A percentile compares a stretch with the other conserved stretches of the same genome.
Evolutionary conservation across 495 filamentous ascomycete species (phyloP).

Genomic region (Mytilinidion resinicola): DNA sequence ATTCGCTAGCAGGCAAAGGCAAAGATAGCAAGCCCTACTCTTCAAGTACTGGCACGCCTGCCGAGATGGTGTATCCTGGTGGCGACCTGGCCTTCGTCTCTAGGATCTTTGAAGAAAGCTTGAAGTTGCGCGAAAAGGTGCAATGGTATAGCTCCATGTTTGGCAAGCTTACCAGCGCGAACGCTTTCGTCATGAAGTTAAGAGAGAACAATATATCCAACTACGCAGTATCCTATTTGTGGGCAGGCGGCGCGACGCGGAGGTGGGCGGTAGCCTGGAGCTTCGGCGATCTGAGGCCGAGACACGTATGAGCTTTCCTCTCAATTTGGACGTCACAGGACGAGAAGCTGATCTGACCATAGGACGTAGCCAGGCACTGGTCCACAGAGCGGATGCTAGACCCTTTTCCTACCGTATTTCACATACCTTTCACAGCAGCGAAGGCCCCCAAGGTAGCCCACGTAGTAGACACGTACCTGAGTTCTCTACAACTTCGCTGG

Average conservation of each 20-base stretch:
- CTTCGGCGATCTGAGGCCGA: slow-evolving; percentile 62
- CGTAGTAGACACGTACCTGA: slow-evolving; percentile 41
- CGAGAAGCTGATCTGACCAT: slow-evolving; percentile 9
- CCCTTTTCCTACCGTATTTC: slow-evolving; percentile 52
- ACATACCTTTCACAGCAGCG: slow-evolving; percentile 37
- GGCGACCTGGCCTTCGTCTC: slow-evolving; percentile 78
- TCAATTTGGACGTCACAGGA: background rate
- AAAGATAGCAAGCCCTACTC: slow-evolving; percentile 67
- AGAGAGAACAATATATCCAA: slow-evolving; percentile 58
- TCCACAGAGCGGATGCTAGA: slow-evolving; percentile 54
- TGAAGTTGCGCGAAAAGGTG: slow-evolving; percentile 51
- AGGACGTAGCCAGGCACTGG: slow-evolving; percentile 51
- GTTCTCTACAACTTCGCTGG: slow-evolving; percentile 47
- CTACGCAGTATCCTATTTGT: slow-evolving; percentile 75
- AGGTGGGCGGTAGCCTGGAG: slow-evolving; percentile 90
- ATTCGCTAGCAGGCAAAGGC: slow-evolving; percentile 48
- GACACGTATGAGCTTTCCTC: slow-evolving; percentile 40
- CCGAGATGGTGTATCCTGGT: slow-evolving; percentile 75
- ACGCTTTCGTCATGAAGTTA: slow-evolving; percentile 55
- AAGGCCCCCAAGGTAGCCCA: slow-evolving; percentile 31
- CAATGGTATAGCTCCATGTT: slow-evolving; percentile 92
- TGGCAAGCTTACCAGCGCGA: slow-evolving; percentile 71
- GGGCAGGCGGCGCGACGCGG: slow-evolving; percentile 72
- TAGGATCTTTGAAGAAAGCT: slow-evolving; percentile 68
- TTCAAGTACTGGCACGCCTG: slow-evolving; percentile 70